Conservation (phyloP, 1,284 basidiomycete genomes). For the Cutaneotrichosporon cyanovorans region DNA sequence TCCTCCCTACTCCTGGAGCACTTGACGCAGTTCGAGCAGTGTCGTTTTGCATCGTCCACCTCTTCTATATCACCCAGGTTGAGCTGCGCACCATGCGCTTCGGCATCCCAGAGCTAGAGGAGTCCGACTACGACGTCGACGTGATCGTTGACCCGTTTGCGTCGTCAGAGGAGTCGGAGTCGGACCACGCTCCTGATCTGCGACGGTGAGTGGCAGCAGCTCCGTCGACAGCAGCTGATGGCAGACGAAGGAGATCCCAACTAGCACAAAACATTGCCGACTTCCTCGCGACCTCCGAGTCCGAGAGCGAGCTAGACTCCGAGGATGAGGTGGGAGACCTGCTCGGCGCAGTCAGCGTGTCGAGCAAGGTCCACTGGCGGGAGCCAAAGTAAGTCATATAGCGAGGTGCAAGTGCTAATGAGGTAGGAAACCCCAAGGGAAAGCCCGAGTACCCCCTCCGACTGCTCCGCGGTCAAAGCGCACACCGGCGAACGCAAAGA, state of each 20-base stretch:
- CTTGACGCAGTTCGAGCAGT: too few relatives aligned
- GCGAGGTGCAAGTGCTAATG: background rate
- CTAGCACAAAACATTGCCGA: slow-evolving; percentile 23
- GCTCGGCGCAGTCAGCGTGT: background rate
- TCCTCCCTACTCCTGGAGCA: too few relatives aligned
- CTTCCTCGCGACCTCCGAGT: slow-evolving; percentile 19
- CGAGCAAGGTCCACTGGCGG: slow-evolving; percentile 9
- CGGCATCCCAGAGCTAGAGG: slow-evolving; percentile 21
- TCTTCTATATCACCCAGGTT: too few relatives aligned
- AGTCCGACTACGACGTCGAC: slow-evolving; percentile 17
- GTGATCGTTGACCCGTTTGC: slow-evolving; percentile 13
- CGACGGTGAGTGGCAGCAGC: slow-evolving; percentile 1
- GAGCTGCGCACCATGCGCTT: slow-evolving; percentile 21
- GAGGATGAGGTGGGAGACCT: slow-evolving; percentile 30
- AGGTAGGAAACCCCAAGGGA: background rate
- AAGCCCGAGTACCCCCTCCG: too few relatives aligned
- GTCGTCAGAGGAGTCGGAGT: slow-evolving; percentile 11
- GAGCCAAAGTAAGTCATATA: slow-evolving; percentile 10
- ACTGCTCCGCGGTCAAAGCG: too few relatives aligned
- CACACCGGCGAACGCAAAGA: background rate
- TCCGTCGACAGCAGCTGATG: background rate
- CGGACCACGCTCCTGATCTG: slow-evolving; percentile 7
- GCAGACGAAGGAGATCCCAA: slow-evolving; percentile 3
- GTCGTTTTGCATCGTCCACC: too few relatives aligned
- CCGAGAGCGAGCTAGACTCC: slow-evolving; percentile 20